Base-by-base conservation (phyloP, 352 stramenopile genomes). In the Pythium brassicae region DNA sequence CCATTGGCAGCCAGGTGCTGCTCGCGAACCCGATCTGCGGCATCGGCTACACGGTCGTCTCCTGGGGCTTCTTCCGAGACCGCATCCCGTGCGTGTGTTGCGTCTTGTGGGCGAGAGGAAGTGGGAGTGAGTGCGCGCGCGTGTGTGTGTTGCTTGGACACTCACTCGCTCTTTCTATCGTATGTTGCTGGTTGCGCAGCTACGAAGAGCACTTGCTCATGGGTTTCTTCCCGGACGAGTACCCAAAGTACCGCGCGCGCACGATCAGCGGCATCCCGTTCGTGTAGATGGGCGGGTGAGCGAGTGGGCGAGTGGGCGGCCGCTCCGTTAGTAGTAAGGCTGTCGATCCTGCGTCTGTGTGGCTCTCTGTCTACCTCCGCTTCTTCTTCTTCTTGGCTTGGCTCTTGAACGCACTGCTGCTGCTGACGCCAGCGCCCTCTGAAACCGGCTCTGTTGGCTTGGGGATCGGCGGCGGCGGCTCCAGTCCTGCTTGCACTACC, bases 191-290 rank as follows among this genome's bases (percentile, higher is more conserved):
- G 1, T 37, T 11, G 32, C 8, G 19, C 51, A 93, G 81, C 32
- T 94, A 97, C 67, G 96, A 99, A 65, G 96, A 99, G 71, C 71
- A 88, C 52, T 76, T 92, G 35, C 74, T 99, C 37, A 54, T 92
- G 7, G 53, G 79, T 4, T 93, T 97, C 59, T 99, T 98, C 68
- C 87, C 89, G 20, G 71, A 95, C 26, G 78, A 98, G 55, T 99
- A 99, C 76, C 81, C 83, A 26, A 54, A 70, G 39, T 99, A 98
- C 75, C 86, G 78, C 46, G 67, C 66, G 35, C 79, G 72, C 57
- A 97, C 92, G 46, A 87, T 88, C 48, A 95, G 96, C 56, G 92
- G 91, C 32, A 97, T 98, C 55, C 94, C 94, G 17, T 98, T 98
- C 63, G 82, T 98, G 48, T 76, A 45, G 39, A 45, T 10, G 7